phyloP scores from a whole-genome alignment of 805 yeast genomes.

The Metschnikowia dekortorum region DNA sequence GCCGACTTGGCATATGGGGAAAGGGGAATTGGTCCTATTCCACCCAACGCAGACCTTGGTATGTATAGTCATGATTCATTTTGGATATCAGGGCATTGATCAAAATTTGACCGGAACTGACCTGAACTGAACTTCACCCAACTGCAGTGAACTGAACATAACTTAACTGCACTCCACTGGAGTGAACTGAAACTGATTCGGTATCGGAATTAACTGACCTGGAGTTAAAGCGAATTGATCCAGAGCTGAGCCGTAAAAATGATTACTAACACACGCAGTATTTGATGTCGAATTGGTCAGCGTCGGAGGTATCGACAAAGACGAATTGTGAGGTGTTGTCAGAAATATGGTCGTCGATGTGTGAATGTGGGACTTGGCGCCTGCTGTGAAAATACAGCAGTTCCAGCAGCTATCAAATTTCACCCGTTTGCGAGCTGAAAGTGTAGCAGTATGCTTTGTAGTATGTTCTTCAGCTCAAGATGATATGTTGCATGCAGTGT shows the following conservation, averaged over 20 bases:
- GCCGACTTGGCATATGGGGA: constrained; percentile 74
- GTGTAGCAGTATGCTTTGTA: not conserved
- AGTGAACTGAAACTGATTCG: no score
- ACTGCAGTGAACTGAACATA: no score
- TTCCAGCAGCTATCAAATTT: not conserved
- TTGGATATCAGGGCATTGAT: no score
- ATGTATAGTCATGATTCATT: constrained; percentile 12
- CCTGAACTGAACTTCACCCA: no score
- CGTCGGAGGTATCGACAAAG: constrained; percentile 34
- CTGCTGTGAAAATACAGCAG: not conserved
- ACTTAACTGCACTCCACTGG: no score
- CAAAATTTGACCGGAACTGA: no score
- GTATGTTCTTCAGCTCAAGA: not conserved
- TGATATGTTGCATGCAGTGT: not conserved
- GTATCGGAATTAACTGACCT: no score
- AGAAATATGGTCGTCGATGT: not conserved
- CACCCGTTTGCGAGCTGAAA: not conserved
- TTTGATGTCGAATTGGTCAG: constrained; percentile 64
- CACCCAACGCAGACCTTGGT: constrained; percentile 67
- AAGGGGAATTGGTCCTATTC: constrained; percentile 72
- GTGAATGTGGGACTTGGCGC: not conserved
- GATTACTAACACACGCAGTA: constrained; percentile 27
- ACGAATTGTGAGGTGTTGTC: constrained; percentile 9
- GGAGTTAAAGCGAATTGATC: no score
- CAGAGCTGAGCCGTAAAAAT: not conserved